Percentiles rank a stretch among this genome's conserved stretches.
Evolutionary conservation across 73 alveolate species (phyloP).

Genomic region (Effrenium voratum): DNA sequence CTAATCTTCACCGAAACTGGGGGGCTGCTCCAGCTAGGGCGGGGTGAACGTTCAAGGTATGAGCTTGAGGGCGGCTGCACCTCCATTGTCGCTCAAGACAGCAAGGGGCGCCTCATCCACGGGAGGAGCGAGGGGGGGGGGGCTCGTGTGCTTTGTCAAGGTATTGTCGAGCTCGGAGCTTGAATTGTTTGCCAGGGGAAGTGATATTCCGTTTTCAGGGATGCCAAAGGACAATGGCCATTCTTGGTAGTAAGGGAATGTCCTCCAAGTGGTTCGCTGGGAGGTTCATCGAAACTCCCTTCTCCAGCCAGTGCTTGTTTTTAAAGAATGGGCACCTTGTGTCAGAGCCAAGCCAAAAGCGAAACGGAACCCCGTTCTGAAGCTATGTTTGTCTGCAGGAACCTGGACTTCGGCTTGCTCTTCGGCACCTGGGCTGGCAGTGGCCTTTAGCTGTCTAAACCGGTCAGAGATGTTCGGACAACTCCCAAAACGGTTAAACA

Average conservation of each 20-base stretch:
- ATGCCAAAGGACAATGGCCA: no score
- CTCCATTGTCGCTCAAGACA: slow-evolving; percentile 85
- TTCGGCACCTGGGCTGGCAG: slow-evolving; percentile 39
- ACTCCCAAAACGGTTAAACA: no score
- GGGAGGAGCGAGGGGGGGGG: slow-evolving; percentile 40
- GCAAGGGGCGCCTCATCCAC: slow-evolving; percentile 43
- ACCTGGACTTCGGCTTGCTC: slow-evolving; percentile 81
- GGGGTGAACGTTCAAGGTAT: slow-evolving; percentile 3
- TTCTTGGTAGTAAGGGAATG: no score
- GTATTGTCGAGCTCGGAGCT: no score
- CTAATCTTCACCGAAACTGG: not conserved
- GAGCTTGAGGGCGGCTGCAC: slow-evolving; percentile 91
- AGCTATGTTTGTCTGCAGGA: slow-evolving; percentile 5
- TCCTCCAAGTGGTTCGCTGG: no score
- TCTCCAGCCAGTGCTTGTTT: not conserved
- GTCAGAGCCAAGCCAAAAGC: not conserved
- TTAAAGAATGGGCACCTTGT: not conserved
- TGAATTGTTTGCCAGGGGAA: no score
- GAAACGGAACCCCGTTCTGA: not conserved
- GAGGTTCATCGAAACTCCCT: no score
- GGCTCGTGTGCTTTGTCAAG: not conserved
- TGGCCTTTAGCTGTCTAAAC: no score
- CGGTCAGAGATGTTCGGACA: no score
- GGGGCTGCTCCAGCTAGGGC: not conserved
- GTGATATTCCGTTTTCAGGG: no score